These are phyloP conservation scores for Apophysomyces trapeziformis DNA, from an alignment of 371 early-diverging fungal species.

Conservation along the genomic window DNA sequence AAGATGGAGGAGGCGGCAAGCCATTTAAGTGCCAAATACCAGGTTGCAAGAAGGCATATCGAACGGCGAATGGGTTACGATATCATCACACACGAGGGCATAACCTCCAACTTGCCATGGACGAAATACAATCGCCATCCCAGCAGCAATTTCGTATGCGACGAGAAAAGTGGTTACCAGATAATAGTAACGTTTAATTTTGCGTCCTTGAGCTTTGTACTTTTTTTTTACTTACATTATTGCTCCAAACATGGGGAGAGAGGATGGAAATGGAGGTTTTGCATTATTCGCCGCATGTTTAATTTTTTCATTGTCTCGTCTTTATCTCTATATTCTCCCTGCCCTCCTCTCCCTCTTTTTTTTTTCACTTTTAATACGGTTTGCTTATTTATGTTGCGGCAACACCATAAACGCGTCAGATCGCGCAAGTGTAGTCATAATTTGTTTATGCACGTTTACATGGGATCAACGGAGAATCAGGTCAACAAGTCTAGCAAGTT, in stretches of 20 bases:
- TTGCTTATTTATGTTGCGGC: not conserved
- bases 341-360: slow-evolving; percentile 2
- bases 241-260: slow-evolving; percentile 8
- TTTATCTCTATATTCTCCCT: not conserved
- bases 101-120: slow-evolving; percentile 17
- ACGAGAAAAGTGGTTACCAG: slow-evolving; percentile 7
- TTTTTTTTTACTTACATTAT: slow-evolving; percentile 9
- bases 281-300: slow-evolving; percentile 11
- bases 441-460: too few relatives aligned
- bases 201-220: slow-evolving; percentile 2
- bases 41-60: slow-evolving; percentile 54
- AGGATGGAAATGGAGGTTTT: slow-evolving; percentile 1
- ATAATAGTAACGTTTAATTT: slow-evolving; percentile 7
- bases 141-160: slow-evolving; percentile 8
- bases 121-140: not conserved
- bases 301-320: not conserved
- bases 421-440: too few relatives aligned
- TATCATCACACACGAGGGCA: slow-evolving; percentile 51
- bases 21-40: slow-evolving; percentile 42
- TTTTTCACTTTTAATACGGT: not conserved
- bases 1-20: slow-evolving; percentile 11
- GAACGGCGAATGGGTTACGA: slow-evolving; percentile 46
- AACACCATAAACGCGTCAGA: not conserved
- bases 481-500: too few relatives aligned
- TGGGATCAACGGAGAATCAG: too few relatives aligned